phyloP scores from a whole-genome alignment of 208 protist species.

The Leishmania braziliensis region DNA sequence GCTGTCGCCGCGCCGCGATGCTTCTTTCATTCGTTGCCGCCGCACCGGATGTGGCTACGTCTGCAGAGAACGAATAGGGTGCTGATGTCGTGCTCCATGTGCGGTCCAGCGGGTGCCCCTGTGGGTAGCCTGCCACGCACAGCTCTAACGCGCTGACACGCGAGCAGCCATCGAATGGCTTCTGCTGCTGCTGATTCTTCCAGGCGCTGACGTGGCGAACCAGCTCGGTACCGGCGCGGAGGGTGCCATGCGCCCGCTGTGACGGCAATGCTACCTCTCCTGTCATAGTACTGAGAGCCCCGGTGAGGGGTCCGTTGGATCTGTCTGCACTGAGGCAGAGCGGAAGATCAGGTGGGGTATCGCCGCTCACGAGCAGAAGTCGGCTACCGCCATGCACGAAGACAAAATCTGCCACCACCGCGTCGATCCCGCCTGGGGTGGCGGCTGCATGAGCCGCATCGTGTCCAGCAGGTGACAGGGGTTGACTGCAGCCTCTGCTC shows the following conservation, averaged over 20 bases:
- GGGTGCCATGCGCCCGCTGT: neutral
- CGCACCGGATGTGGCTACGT: neutral
- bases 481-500: neutral
- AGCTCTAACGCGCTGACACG: slow-evolving; percentile 4
- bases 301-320: neutral
- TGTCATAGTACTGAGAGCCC: neutral
- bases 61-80: neutral
- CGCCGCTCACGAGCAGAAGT: slow-evolving; percentile 42
- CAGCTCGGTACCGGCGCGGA: slow-evolving; percentile 26
- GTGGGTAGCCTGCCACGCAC: slow-evolving; percentile 48
- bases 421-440: slow-evolving; percentile 4
- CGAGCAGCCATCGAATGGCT: neutral
- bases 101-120: slow-evolving; percentile 41
- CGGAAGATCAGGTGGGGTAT: slow-evolving; percentile 12
- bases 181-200: neutral
- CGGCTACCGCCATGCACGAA: slow-evolving; percentile 11
- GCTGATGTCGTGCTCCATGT: slow-evolving; percentile 11
- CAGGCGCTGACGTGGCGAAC: slow-evolving; percentile 9
- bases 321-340: slow-evolving; percentile 1
- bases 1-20: neutral
- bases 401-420: slow-evolving; percentile 15
- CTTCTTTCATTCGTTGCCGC: neutral
- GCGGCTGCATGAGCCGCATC: neutral
- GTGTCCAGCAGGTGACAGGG: neutral
- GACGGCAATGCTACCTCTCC: too few relatives aligned